These are phyloP conservation scores for Lindgomyces ingoldianus DNA, from an alignment of 495 filamentous ascomycete genomes.

Conservation along the genomic window DNA sequence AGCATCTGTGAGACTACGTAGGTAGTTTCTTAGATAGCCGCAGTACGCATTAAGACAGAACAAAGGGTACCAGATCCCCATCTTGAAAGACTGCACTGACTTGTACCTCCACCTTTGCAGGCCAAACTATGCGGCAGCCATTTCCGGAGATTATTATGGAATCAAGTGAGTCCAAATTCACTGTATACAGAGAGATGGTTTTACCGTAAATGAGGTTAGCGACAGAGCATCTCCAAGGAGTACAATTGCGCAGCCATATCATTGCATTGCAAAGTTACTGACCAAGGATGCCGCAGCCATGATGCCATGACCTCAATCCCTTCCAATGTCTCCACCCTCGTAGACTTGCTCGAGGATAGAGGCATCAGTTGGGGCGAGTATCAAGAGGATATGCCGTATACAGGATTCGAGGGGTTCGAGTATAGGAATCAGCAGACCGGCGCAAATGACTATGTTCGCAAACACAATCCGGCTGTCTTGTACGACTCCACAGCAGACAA, in stretches of 20 bases:
- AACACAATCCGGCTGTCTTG: slow-evolving; percentile 44
- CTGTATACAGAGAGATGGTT: too few species aligned
- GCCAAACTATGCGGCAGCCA: slow-evolving; percentile 42
- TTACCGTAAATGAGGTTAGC: too few species aligned
- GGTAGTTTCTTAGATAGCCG: too few species aligned
- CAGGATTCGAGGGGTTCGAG: slow-evolving; percentile 41
- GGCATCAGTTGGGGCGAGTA: slow-evolving; percentile 44
- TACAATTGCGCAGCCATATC: too few species aligned
- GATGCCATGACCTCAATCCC: slow-evolving; percentile 42
- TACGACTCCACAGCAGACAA: slow-evolving; percentile 40
- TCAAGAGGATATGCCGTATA: slow-evolving; percentile 45
- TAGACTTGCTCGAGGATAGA: slow-evolving; percentile 42
- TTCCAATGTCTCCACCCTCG: slow-evolving; percentile 41
- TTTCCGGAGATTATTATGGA: slow-evolving; percentile 43
- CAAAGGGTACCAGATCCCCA: too few species aligned
- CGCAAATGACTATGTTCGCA: slow-evolving; percentile 45
- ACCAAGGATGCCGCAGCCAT: slow-evolving; percentile 13
- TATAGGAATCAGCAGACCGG: slow-evolving; percentile 45
- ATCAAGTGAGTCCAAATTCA: slow-evolving; percentile 33
- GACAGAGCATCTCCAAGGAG: too few species aligned
- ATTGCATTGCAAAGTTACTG: too few species aligned
- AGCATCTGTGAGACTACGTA: too few species aligned
- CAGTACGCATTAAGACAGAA: too few species aligned
- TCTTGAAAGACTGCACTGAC: too few species aligned
- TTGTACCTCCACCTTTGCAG: too few species aligned